Percentiles rank a stretch among this genome's conserved stretches.
phyloP scores from a whole-genome alignment of 306 rosid species.

The Fragaria ananassa region DNA sequence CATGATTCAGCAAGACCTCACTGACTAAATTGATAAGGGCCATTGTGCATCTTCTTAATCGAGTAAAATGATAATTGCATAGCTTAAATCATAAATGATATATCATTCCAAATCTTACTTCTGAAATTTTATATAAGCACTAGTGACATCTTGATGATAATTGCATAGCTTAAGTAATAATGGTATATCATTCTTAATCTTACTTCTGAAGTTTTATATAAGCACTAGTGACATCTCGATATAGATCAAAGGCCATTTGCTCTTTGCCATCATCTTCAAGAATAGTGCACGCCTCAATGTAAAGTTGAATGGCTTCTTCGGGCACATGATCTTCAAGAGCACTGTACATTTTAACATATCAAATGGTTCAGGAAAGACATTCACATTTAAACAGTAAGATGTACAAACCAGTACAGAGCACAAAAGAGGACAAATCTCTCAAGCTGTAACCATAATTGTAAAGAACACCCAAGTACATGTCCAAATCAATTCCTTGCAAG shows the following conservation, averaged over 20 bases:
- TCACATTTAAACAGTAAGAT: neutral
- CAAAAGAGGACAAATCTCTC: neutral
- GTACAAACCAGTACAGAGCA: neutral
- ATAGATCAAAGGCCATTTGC: slow-evolving; percentile 95
- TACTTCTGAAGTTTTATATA: slow-evolving; percentile 84
- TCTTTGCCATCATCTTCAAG: slow-evolving; percentile 92
- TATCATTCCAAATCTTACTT: slow-evolving; percentile 52
- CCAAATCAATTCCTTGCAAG: neutral
- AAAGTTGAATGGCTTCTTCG: slow-evolving; percentile 83
- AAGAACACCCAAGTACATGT: neutral
- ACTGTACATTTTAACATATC: slow-evolving; percentile 34
- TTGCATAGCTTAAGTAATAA: neutral
- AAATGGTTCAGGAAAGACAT: neutral
- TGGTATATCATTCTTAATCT: slow-evolving; percentile 29
- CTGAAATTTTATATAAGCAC: slow-evolving; percentile 67
- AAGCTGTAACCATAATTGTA: neutral
- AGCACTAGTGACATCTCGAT: slow-evolving; percentile 68
- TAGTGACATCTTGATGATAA: slow-evolving; percentile 54
- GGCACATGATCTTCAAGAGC: slow-evolving; percentile 81
- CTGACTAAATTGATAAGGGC: neutral
- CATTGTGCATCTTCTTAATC: neutral
- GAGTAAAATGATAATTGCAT: neutral
- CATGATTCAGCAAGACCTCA: slow-evolving; percentile 5
- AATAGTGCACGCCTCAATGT: slow-evolving; percentile 73
- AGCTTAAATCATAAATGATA: neutral